phyloP scores from a whole-genome alignment of 2,329 filamentous ascomycete genomes.

The Talaromyces sp. region DNA sequence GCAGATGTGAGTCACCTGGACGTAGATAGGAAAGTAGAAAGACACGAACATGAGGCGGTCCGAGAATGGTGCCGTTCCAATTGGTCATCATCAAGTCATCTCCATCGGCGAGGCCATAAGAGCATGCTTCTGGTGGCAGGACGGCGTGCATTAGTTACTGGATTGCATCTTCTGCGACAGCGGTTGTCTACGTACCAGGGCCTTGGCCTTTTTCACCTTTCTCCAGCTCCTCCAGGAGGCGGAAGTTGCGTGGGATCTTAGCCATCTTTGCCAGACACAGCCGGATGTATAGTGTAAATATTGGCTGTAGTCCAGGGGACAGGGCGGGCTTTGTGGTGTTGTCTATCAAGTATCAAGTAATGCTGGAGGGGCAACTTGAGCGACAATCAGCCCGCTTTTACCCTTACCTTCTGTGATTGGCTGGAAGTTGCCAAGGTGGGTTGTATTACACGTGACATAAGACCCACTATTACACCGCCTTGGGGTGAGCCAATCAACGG shows the following conservation, averaged over 20 bases:
- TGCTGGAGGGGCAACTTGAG: conserved; percentile 10
- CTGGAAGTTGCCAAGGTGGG: background rate
- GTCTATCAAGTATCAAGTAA: background rate
- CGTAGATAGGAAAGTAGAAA: background rate
- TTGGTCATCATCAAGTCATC: conserved; percentile 96
- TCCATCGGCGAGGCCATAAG: conserved; percentile 88
- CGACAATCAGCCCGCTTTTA: background rate
- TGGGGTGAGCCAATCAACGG: background rate
- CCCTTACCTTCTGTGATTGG: background rate
- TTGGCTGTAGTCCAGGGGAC: background rate
- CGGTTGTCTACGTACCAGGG: conserved; percentile 53
- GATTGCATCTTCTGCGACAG: background rate
- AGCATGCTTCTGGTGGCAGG: conserved; percentile 72
- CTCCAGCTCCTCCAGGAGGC: conserved; percentile 93
- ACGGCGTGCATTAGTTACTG: background rate
- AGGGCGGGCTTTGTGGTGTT: background rate
- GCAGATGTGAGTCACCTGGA: conserved; percentile 3
- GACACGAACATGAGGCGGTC: conserved; percentile 80
- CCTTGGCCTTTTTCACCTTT: conserved; percentile 98
- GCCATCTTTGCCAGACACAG: conserved; percentile 48
- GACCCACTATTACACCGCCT: background rate
- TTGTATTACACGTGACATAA: background rate
- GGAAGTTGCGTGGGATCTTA: conserved; percentile 92
- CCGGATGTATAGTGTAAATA: background rate
- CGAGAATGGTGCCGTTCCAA: conserved; percentile 97